These are phyloP conservation scores for Sambucus nigra DNA, from an alignment of 129 eudicot species.

Conservation along the genomic window DNA sequence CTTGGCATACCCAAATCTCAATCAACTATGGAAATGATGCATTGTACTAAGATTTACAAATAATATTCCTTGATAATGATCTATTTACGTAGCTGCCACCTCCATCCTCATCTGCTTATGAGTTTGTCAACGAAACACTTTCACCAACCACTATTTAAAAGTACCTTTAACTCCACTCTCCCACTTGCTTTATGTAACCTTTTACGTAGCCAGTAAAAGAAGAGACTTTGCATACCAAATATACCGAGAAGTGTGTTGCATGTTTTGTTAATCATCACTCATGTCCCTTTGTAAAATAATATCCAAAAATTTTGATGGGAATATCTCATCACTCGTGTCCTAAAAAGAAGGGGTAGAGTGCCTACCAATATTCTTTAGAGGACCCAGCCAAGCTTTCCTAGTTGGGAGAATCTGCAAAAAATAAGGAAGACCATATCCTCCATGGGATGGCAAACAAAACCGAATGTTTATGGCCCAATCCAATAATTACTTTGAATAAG, in stretches of 20 bases:
- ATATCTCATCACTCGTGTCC: conserved; percentile 9
- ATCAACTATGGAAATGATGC: too few species aligned
- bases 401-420: conserved; percentile 3
- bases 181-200: neutral
- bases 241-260: too few species aligned
- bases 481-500: neutral
- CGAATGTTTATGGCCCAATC: conserved; percentile 39
- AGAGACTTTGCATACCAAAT: neutral
- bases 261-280: too few species aligned
- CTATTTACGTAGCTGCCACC: too few species aligned
- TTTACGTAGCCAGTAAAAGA: neutral
- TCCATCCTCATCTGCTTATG: neutral
- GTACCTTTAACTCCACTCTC: neutral
- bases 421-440: neutral
- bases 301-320: neutral
- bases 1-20: too few species aligned
- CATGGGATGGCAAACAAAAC: conserved; percentile 46
- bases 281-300: neutral
- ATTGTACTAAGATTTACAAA: too few species aligned
- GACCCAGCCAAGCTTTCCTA: conserved; percentile 4
- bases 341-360: conserved; percentile 4
- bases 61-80: too few species aligned
- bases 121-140: conserved; percentile 5
- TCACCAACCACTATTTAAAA: conserved; percentile 8
- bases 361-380: conserved; percentile 5